Conservation (phyloP, 768 basidiomycete species). For the Rossbeevera mucosa region DNA sequence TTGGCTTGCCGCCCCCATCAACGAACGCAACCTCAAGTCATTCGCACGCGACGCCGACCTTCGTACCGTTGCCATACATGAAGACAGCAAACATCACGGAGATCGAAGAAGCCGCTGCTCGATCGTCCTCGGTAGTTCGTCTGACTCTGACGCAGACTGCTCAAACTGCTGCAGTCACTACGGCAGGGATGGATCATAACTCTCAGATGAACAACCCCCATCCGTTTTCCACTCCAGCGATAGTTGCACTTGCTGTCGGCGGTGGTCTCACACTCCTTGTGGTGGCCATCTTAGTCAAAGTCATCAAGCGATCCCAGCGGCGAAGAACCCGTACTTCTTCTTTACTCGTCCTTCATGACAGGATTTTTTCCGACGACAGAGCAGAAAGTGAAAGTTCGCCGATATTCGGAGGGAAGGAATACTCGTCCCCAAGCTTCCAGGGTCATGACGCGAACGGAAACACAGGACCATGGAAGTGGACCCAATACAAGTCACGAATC, state of each 20-base stretch:
- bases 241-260: constrained; percentile 52
- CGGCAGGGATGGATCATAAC: not conserved
- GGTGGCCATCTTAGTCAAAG: constrained; percentile 43
- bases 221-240: constrained; percentile 44
- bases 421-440: constrained; percentile 36
- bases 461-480: constrained; percentile 52
- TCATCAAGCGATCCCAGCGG: constrained; percentile 47
- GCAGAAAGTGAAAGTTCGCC: constrained; percentile 57
- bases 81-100: constrained; percentile 24
- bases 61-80: constrained; percentile 28
- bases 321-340: constrained; percentile 64
- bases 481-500: constrained; percentile 45
- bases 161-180: constrained; percentile 1
- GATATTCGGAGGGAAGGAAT: constrained; percentile 73
- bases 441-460: constrained; percentile 35
- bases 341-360: constrained; percentile 64
- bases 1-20: constrained; percentile 27
- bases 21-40: constrained; percentile 6
- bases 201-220: constrained; percentile 24
- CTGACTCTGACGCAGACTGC: constrained; percentile 6
- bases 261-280: constrained; percentile 46
- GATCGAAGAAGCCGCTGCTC: constrained; percentile 14
- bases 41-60: constrained; percentile 17
- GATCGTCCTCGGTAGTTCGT: constrained; percentile 5
- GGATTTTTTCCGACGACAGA: constrained; percentile 42